These are phyloP conservation scores for Aspergillus melleus DNA, from an alignment of 2,329 filamentous ascomycete species.

Conservation along the genomic window DNA sequence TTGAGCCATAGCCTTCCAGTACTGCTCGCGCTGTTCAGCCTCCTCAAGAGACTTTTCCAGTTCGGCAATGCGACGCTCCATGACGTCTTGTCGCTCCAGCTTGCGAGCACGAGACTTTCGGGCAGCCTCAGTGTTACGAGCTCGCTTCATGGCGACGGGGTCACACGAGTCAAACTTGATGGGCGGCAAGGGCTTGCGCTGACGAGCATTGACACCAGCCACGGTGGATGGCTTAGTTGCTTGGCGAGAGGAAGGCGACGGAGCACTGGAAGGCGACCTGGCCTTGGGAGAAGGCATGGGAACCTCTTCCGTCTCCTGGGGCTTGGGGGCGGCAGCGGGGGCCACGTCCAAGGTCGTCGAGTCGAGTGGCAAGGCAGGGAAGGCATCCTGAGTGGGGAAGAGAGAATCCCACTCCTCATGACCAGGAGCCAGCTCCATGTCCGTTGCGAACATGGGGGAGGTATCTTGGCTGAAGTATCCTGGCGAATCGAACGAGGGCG, in stretches of 20 bases:
- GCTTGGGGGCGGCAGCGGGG: constrained; percentile 11
- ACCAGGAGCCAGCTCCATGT: constrained; percentile 54
- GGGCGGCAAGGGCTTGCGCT: constrained; percentile 76
- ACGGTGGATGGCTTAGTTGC: constrained; percentile 66
- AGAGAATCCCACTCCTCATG: constrained; percentile 70
- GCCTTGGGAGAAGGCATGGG: constrained; percentile 27
- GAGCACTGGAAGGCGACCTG: constrained; percentile 42
- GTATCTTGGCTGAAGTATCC: constrained; percentile 69
- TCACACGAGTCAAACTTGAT: constrained; percentile 76
- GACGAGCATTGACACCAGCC: constrained; percentile 69
- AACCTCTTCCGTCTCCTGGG: constrained; percentile 16
- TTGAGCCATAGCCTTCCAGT: constrained; percentile 36
- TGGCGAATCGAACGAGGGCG: constrained; percentile 77
- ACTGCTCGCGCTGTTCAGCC: constrained; percentile 36
- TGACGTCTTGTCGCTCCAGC: constrained; percentile 69
- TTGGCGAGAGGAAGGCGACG: constrained; percentile 41
- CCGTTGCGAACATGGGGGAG: constrained; percentile 71
- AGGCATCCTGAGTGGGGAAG: constrained; percentile 33
- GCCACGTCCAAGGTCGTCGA: constrained; percentile 36
- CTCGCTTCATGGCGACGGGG: constrained; percentile 82
- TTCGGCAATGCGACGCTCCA: constrained; percentile 72
- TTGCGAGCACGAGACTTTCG: constrained; percentile 91
- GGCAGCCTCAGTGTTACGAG: constrained; percentile 88
- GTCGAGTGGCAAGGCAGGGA: constrained; percentile 26
- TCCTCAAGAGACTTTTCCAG: constrained; percentile 53